Conservation (phyloP, 106 monocot species). For the Iris macrosiphon region DNA sequence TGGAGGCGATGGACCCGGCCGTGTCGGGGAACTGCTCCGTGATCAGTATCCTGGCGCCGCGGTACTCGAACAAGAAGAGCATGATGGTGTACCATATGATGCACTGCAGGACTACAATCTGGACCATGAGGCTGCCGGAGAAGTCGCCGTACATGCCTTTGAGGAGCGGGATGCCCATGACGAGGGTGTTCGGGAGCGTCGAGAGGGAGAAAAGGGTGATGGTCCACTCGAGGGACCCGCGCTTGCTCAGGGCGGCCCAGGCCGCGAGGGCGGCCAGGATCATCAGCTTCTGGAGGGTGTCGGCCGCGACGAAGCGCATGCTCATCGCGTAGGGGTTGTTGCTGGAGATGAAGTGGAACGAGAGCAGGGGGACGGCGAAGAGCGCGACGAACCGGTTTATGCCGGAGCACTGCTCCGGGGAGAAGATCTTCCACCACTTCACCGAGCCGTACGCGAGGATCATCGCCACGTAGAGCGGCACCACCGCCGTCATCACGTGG, state of each 20-base stretch:
- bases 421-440: constrained; percentile 54
- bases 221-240: constrained; percentile 44
- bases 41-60: constrained; percentile 39
- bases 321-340: constrained; percentile 60
- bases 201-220: constrained; percentile 67
- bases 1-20: constrained; percentile 46
- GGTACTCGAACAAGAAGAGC: constrained; percentile 67
- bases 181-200: constrained; percentile 67
- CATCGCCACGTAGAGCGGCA: constrained; percentile 55
- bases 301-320: constrained; percentile 54
- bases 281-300: constrained; percentile 65
- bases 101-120: constrained; percentile 68
- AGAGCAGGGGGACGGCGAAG: constrained; percentile 57
- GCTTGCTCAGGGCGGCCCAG: constrained; percentile 17
- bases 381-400: constrained; percentile 62
- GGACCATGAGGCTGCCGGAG: constrained; percentile 62
- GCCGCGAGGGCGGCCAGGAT: constrained; percentile 14
- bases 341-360: constrained; percentile 62
- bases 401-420: constrained; percentile 47
- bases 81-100: constrained; percentile 72
- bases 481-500: constrained; percentile 56
- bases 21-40: constrained; percentile 53
- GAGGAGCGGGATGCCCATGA: constrained; percentile 67
- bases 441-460: constrained; percentile 51
- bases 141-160: constrained; percentile 55